These are phyloP conservation scores for Prunus mira DNA, from an alignment of 306 rosid species.

Conservation along the genomic window DNA sequence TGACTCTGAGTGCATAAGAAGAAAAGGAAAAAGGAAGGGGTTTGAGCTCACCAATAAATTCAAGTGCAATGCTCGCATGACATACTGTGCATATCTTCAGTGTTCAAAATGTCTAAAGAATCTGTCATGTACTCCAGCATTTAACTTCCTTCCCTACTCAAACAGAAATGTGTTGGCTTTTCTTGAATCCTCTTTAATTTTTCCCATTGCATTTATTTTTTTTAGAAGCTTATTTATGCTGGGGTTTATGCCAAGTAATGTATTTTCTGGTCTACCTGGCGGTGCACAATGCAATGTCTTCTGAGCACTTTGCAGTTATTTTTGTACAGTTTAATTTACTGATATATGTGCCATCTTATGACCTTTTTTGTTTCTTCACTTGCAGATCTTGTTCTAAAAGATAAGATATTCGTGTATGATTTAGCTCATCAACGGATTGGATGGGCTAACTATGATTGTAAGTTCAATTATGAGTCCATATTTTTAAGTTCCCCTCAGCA, in stretches of 20 bases:
- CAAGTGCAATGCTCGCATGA: background rate
- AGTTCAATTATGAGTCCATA: slow-evolving; percentile 25
- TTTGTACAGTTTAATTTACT: background rate
- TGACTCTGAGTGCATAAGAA: too few relatives aligned
- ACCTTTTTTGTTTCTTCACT: slow-evolving; percentile 16
- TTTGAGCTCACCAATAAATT: background rate
- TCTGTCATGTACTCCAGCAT: background rate
- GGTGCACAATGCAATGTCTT: too few relatives aligned
- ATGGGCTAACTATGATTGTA: slow-evolving; percentile 86
- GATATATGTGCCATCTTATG: background rate
- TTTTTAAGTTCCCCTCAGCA: background rate
- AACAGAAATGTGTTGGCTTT: too few relatives aligned
- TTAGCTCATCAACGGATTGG: slow-evolving; percentile 74
- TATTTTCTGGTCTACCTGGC: background rate
- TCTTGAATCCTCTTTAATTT: background rate
- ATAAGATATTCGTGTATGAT: slow-evolving; percentile 81
- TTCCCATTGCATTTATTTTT: background rate
- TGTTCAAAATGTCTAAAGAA: background rate
- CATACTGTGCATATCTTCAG: background rate
- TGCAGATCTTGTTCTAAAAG: slow-evolving; percentile 85
- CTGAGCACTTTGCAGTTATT: background rate
- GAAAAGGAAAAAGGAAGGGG: too few relatives aligned
- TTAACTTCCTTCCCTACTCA: too few relatives aligned
- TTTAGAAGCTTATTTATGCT: background rate
- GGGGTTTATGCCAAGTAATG: background rate